Evolutionary conservation across 257 asterid genomes (phyloP).

Genomic region (Voacanga thouarsii): DNA sequence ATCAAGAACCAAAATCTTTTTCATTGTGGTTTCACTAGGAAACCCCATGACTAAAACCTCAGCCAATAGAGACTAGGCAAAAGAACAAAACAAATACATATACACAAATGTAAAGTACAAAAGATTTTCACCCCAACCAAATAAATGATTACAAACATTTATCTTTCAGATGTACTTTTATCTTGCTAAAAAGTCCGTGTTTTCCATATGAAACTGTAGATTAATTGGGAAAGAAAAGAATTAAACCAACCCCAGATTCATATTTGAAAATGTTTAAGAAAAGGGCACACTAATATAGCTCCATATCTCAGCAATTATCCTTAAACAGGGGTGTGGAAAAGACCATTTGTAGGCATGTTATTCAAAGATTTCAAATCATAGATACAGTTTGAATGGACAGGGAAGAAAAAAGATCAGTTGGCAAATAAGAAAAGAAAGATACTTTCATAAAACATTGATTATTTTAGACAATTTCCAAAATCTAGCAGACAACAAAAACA

Average conservation of each 20-base stretch:
- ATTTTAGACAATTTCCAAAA: background rate
- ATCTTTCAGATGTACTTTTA: background rate
- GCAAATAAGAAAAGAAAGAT: background rate
- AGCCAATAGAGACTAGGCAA: background rate
- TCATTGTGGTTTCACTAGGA: background rate
- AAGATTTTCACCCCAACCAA: background rate
- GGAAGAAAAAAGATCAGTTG: background rate
- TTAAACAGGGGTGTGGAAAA: too few species aligned
- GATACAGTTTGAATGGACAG: background rate
- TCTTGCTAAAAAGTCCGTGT: background rate
- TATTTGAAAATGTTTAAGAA: too few species aligned
- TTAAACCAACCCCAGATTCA: background rate
- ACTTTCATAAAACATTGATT: background rate
- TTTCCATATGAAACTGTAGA: background rate
- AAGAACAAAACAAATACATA: background rate
- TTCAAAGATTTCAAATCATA: background rate
- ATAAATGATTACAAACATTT: background rate
- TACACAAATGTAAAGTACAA: background rate
- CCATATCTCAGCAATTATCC: too few species aligned
- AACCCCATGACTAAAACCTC: background rate
- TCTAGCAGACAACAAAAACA: background rate
- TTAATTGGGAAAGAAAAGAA: background rate
- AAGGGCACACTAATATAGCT: too few species aligned
- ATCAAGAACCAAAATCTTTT: background rate
- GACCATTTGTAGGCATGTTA: background rate